phyloP scores from a whole-genome alignment of 441 rosid species.

The Corymbia citriodora region DNA sequence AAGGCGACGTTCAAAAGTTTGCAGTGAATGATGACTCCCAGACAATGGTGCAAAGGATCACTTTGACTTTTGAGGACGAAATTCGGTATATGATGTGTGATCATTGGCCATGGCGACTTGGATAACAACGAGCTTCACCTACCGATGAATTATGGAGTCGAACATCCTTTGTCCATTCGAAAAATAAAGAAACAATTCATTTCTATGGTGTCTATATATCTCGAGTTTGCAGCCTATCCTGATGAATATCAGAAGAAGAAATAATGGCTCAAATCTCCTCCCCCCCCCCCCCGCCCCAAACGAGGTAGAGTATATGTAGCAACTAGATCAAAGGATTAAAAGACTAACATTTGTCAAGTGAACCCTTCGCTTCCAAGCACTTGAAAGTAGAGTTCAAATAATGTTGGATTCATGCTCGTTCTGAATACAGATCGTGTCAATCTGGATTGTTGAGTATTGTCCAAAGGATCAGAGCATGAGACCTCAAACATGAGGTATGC shows the following conservation, averaged over 20 bases:
- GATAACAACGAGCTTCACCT: not conserved
- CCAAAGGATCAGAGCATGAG: not conserved
- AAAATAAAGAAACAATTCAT: not conserved
- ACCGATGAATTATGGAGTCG: not conserved
- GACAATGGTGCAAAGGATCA: not conserved
- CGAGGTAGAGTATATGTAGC: no score
- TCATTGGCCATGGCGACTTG: not conserved
- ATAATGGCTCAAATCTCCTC: no score
- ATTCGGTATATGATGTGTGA: not conserved
- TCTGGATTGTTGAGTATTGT: not conserved
- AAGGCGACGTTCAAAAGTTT: not conserved
- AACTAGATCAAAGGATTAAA: no score
- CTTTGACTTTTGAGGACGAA: not conserved
- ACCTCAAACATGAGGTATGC: not conserved
- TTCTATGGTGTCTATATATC: not conserved
- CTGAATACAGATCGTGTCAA: not conserved
- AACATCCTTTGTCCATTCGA: not conserved
- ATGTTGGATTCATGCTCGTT: not conserved
- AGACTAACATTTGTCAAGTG: not conserved
- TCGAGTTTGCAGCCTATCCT: not conserved
- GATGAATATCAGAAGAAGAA: no score
- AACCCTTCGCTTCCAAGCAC: not conserved
- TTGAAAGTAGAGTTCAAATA: no score
- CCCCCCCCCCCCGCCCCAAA: no score
- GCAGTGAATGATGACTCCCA: not conserved